A percentile compares a stretch with the other conserved stretches of the same genome.
Evolutionary conservation across 75 land plant species (phyloP).

Genomic region (Picea glauca): DNA sequence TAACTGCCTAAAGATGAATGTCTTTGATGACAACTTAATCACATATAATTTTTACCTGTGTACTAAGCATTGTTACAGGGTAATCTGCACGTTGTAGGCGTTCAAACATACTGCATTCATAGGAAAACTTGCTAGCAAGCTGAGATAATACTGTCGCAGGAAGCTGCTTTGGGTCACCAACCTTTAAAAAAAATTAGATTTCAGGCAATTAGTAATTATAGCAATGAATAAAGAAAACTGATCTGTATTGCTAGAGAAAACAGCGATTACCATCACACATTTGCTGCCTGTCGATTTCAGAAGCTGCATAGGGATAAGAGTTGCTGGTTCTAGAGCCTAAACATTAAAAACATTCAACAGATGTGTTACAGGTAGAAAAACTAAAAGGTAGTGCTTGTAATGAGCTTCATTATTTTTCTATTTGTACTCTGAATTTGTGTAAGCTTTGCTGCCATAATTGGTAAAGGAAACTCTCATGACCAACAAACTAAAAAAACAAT

Average conservation of each 20-base stretch:
- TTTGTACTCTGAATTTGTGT: background rate
- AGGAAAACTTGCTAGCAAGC: slow-evolving; percentile 68
- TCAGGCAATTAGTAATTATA: background rate
- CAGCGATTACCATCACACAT: slow-evolving; percentile 78
- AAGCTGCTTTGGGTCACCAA: slow-evolving; percentile 99
- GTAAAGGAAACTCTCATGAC: background rate
- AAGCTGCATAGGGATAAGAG: slow-evolving; percentile 92
- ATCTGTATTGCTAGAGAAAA: background rate
- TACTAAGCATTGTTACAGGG: slow-evolving; percentile 84
- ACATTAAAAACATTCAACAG: slow-evolving; percentile 5
- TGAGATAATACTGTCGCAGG: slow-evolving; percentile 95
- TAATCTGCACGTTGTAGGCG: slow-evolving; percentile 80
- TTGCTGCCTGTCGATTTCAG: slow-evolving; percentile 62
- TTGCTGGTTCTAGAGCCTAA: slow-evolving; percentile 98
- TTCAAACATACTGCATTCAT: slow-evolving; percentile 98
- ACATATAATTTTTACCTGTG: slow-evolving; percentile 55
- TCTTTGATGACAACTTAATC: background rate
- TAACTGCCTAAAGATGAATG: background rate
- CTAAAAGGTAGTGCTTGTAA: background rate
- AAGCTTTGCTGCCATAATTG: background rate
- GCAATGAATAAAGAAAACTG: background rate
- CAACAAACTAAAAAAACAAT: background rate
- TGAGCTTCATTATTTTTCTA: background rate
- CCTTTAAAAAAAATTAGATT: slow-evolving; percentile 41
- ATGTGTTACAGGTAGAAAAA: background rate